Base-by-base conservation (phyloP, 495 filamentous ascomycete genomes). In the Aspergillus leporis region DNA sequence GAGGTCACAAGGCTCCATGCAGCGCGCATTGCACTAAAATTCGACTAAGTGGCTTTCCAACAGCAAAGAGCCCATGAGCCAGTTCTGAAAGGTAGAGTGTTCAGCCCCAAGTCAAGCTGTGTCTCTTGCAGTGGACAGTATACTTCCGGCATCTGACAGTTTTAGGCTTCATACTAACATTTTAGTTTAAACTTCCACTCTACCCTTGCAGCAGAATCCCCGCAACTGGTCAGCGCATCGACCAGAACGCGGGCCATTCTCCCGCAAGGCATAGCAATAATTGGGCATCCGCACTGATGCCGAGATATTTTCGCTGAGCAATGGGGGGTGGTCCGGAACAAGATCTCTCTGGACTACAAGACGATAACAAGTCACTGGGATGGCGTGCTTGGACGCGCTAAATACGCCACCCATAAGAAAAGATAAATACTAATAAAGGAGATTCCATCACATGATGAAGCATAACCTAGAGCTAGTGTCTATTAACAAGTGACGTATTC, bases 381-480 rank as follows among this genome's bases (percentile, higher is more conserved):
- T 45, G 41, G 41, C 16, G 41, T 45, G 41, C 41, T 45, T 45
- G 41, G n/a, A 45, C 41, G 19, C 41, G 41, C 41, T 45, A 45
- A 45, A 21, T 5, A 45, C 41, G 41, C 41, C 41, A 45, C 41
- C 41, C 2, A 45, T 3, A 18, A 45, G 14, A 14, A 45, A 45
- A 45, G 5, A 18, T 28, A 28, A 28, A 28, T 2, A 19, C n/a
- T 45, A 45, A n/a, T 2, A 19, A 14, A 2, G 9, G 9, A 36
- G 13, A 36, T 5, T 45, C 41, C n/a, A 45, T 9, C 41, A n/a
- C 41, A 45, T 45, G 41, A 45, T 45, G 14, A 21, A 45, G 18
- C n/a, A 45, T 45, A 45, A 8, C 8, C 10, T 13, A n/a, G 36
- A 9, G 36, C 36, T 40, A 4, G 16, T 3, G 36, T 12, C 3